phyloP scores from a whole-genome alignment of 331 rosid genomes.

The Telfairia occidentalis region DNA sequence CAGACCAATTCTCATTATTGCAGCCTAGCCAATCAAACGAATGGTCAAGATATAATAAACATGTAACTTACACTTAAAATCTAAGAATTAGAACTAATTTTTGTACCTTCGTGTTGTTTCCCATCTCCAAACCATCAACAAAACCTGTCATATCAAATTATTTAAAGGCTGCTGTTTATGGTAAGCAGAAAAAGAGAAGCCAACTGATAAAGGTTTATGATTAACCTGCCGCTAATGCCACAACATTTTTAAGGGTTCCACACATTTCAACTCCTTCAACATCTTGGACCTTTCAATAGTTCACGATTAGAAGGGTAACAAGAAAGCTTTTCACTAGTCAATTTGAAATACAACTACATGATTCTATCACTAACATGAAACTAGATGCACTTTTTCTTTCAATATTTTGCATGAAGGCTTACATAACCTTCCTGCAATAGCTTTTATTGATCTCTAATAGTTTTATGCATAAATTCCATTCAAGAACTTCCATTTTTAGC shows the following conservation, averaged over 20 bases:
- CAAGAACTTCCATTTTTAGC: not conserved
- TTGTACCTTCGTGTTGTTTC: slow-evolving; percentile 75
- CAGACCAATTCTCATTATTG: slow-evolving; percentile 83
- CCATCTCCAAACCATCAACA: slow-evolving; percentile 96
- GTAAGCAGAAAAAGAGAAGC: slow-evolving; percentile 1
- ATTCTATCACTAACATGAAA: slow-evolving; percentile 6
- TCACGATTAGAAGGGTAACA: slow-evolving; percentile 15
- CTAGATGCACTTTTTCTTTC: not conserved
- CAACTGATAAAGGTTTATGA: slow-evolving; percentile 8
- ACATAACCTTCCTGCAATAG: not conserved
- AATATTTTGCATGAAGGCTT: not conserved
- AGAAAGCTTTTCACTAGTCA: slow-evolving; percentile 5
- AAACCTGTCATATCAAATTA: slow-evolving; percentile 46
- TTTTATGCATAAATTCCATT: no score
- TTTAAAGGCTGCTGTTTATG: slow-evolving; percentile 10
- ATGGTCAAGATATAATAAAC: slow-evolving; percentile 6
- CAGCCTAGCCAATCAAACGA: slow-evolving; percentile 45
- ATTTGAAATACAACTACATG: not conserved
- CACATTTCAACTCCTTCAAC: slow-evolving; percentile 89
- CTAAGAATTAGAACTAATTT: not conserved
- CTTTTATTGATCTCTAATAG: not conserved
- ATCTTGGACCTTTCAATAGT: slow-evolving; percentile 52
- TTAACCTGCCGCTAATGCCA: slow-evolving; percentile 84
- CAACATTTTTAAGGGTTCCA: slow-evolving; percentile 85
- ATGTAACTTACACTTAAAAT: not conserved